A percentile compares a stretch with the other conserved stretches of the same genome.
Evolutionary conservation across 768 basidiomycete genomes (phyloP).

Genomic region (Boletus reticuloceps): DNA sequence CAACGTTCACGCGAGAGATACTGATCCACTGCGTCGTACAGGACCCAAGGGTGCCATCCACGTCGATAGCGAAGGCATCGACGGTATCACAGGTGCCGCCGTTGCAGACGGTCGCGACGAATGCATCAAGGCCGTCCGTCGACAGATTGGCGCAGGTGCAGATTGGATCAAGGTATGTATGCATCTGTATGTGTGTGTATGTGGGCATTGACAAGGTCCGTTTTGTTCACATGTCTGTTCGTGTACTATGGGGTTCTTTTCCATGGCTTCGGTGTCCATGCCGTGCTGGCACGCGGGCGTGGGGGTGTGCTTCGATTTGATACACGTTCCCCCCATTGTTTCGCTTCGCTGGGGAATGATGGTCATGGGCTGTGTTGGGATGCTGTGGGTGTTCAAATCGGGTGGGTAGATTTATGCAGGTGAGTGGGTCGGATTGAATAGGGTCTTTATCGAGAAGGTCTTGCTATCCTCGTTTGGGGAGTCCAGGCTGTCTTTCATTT

Average conservation of each 20-base stretch:
- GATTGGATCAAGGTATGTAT: constrained; percentile 29
- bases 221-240: not conserved
- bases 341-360: not conserved
- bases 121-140: constrained; percentile 53
- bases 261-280: too few species aligned
- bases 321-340: constrained; percentile 9
- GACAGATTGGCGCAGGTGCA: constrained; percentile 61
- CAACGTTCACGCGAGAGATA: not conserved
- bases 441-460: not conserved
- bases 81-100: constrained; percentile 57
- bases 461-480: not conserved
- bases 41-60: constrained; percentile 52
- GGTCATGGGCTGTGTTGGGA: not conserved
- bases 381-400: not conserved
- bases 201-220: not conserved
- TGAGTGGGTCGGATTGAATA: constrained; percentile 21
- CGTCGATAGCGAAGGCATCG: constrained; percentile 44
- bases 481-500: constrained; percentile 11
- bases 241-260: too few species aligned
- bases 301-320: constrained; percentile 8
- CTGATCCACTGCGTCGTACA: constrained; percentile 19
- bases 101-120: constrained; percentile 56
- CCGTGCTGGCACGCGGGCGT: not conserved
- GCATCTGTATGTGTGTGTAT: constrained; percentile 1
- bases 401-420: constrained; percentile 49